Evolutionary conservation across 2,329 filamentous ascomycete species (phyloP), one percentile per base, ranked within the genome.

Genomic region (Bipolaris bicolor): DNA sequence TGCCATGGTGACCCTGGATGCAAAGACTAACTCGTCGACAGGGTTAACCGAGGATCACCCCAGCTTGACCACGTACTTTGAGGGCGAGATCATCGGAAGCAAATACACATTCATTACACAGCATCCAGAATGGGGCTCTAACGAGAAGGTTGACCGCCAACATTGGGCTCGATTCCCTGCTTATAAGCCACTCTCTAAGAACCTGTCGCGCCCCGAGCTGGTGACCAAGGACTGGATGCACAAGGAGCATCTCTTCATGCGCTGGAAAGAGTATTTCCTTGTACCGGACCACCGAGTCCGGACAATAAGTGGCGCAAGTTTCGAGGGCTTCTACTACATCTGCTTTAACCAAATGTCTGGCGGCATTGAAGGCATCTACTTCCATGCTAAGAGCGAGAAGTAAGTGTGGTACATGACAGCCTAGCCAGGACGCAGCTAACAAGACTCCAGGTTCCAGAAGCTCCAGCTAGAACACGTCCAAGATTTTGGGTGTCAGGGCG

Each of bases 291-390:
- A 99, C 75, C 86, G 91, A 15, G 92, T 98, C 18, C 86, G 89
- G 60, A 96, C 91, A 10, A 97, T 99, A 60, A 90, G 88, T 33
- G 95, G 95, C 16, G 95, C 95, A 7, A 98, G 94, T 72, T 99
- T 98, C 59, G 95, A 99, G 73, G 95, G 95, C 0, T 99, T 99
- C 75, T 99, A 98, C 76, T 99, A 99, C 73, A 98, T 99, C 65
- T 97, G 93, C 80, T 98, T 98, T 81, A 97, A 98, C 76, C 94
- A 98, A 78, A 81, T 92, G 47, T 86, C 88, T 62, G 95, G 94
- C 7, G 88, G 85, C 62, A 90, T 99, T 39, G 93, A 88, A 71
- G 95, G 95, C 16, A 97, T 98, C 57, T 99, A 99, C 78, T 99
- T 97, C 76, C 95, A 99, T 79, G 90, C 91, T 11, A 97, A 96